Percentiles rank a stretch among this genome's conserved stretches.
phyloP scores from a whole-genome alignment of 257 asterid genomes.

The Mitragyna speciosa region DNA sequence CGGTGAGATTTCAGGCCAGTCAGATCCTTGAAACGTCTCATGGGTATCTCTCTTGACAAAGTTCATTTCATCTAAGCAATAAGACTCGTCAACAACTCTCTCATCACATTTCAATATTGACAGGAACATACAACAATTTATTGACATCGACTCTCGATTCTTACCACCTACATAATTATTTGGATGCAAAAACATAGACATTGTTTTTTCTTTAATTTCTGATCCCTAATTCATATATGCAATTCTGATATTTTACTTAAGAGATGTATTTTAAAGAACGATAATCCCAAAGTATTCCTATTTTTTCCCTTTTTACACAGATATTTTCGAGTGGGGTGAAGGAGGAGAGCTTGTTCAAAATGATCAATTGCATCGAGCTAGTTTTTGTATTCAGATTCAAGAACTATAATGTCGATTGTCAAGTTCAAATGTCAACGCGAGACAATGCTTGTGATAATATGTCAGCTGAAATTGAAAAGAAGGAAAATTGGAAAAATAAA shows the following conservation, averaged over 20 bases:
- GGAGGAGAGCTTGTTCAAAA: not conserved
- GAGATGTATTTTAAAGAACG: not conserved
- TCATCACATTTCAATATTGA: not conserved
- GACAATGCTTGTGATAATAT: slow-evolving; percentile 3
- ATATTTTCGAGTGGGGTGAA: not conserved
- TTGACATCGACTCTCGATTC: not conserved
- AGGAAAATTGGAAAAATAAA: not conserved
- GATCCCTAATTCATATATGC: not conserved
- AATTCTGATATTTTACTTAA: not conserved
- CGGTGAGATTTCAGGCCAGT: not conserved
- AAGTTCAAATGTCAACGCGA: not conserved
- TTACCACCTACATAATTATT: not conserved
- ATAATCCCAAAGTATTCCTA: not conserved
- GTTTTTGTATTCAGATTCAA: not conserved
- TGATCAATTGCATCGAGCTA: not conserved
- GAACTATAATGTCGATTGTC: not conserved
- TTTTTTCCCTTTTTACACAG: not conserved
- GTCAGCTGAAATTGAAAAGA: not conserved
- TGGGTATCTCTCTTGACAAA: not conserved
- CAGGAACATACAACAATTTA: slow-evolving; percentile 7
- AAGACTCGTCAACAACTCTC: slow-evolving; percentile 9
- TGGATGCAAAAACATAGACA: not conserved
- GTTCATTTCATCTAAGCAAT: not conserved
- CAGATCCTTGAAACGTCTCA: not conserved
- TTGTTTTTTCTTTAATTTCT: not conserved